Evolutionary conservation across 306 rosid species (phyloP).

Genomic region (Gynostemma pentaphyllum): DNA sequence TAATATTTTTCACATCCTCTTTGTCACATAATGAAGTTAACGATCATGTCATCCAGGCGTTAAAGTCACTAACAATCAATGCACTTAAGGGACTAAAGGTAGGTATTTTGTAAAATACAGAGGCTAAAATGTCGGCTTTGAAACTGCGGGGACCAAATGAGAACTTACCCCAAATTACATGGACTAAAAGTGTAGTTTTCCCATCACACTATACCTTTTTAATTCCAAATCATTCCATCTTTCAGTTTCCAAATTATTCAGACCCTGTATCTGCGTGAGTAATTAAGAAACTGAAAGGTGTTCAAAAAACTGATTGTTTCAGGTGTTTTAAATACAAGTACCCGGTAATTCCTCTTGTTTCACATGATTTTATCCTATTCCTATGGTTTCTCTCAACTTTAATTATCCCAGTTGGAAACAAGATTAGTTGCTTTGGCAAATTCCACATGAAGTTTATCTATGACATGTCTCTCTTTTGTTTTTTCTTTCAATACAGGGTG

Average conservation of each 20-base stretch:
- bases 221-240: not conserved
- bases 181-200: no score
- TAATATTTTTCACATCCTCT: no score
- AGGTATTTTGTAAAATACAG: no score
- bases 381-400: not conserved
- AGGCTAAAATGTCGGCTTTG: no score
- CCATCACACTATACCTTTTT: not conserved
- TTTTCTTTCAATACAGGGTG: conserved; percentile 50
- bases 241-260: not conserved
- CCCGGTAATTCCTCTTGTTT: not conserved
- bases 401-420: not conserved
- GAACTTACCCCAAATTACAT: no score
- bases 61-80: no score
- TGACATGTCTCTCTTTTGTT: not conserved
- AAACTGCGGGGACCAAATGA: no score
- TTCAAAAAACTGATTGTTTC: not conserved
- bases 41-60: no score
- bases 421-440: not conserved
- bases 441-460: not conserved
- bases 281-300: not conserved
- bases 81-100: no score
- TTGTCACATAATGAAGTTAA: no score
- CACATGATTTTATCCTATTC: not conserved
- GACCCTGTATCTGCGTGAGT: not conserved
- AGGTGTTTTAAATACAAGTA: not conserved